Percentiles rank a stretch among this genome's conserved stretches.
Conservation (phyloP, 2,329 filamentous ascomycete genomes). For the Diatrype stigma region DNA sequence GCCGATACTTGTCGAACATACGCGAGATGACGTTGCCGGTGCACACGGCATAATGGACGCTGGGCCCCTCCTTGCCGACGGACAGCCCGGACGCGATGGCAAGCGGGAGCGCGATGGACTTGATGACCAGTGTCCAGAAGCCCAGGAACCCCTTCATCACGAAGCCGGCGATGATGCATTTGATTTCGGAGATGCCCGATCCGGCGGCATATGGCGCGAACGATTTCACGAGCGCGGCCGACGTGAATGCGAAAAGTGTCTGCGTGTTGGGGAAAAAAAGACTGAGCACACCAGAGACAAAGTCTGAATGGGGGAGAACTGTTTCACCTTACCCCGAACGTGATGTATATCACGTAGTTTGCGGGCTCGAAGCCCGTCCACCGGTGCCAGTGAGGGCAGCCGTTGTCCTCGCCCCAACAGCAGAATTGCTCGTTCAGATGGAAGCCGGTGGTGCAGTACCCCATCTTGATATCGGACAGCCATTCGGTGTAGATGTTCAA, state of each 20-base stretch:
- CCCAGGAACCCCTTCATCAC: conserved; percentile 98
- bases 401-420: conserved; percentile 92
- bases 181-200: conserved; percentile 97
- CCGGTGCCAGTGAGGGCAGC: conserved; percentile 81
- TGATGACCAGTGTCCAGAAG: conserved; percentile 87
- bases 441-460: conserved; percentile 92
- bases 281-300: conserved; percentile 10
- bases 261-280: too few species aligned
- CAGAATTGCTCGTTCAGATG: conserved; percentile 98
- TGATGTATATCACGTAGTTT: conserved; percentile 85
- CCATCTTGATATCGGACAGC: conserved; percentile 91
- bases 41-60: conserved; percentile 98
- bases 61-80: conserved; percentile 95
- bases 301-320: neutral
- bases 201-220: conserved; percentile 96
- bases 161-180: conserved; percentile 97
- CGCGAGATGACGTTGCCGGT: conserved; percentile 94
- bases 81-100: conserved; percentile 92
- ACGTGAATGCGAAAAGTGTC: conserved; percentile 75
- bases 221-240: conserved; percentile 79
- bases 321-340: conserved; percentile 63
- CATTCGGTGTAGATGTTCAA: conserved; percentile 96
- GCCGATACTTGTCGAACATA: conserved; percentile 86
- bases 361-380: conserved; percentile 77
- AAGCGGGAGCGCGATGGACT: conserved; percentile 84